Evolutionary conservation across 2,329 filamentous ascomycete species (phyloP), one percentile per base, ranked within the genome.

Genomic region (Neophaeococcomyces aloes): DNA sequence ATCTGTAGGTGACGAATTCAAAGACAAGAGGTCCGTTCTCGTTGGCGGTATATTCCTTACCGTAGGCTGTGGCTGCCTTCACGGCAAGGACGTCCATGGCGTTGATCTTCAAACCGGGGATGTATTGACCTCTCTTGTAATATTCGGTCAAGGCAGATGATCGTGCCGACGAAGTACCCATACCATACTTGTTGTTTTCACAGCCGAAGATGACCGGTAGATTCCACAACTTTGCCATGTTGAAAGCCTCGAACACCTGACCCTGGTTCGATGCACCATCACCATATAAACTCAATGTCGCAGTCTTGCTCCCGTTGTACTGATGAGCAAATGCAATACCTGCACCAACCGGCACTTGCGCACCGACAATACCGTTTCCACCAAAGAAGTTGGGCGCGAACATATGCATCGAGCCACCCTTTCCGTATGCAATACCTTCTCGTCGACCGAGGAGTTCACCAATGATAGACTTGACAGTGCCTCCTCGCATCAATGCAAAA

Each of bases 181-280:
- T 98, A 67, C 91, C 91, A 67, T 98, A 98, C 72, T 98, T 98
- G 83, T 98, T 98, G 79, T 98, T 98, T 76, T 98, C 91, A 68
- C 91, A 98, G 57, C 86, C 88, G 63, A 98, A 98, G 56, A 98
- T 83, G 56, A 88, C 79, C 44, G 91, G 91, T 37, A 98, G 75
- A 59, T 91, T 88, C 91, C 91, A 98, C 56, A 98, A 81, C 78
- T 96, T 96, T 52, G 91, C 91, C 91, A 98, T 98, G 81, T 98
- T 98, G 79, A 93, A 98, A 50, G 91, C 88, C 76, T 98, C 91
- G 61, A 98, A 98, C 58, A 98, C 91, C 71, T 98, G 91, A 54
- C 91, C 91, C 75, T 98, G 91, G 76, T 98, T 98, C 75, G 83
- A 86, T 55, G 91, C 91, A 75, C 91, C 91, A 60, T 98, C 91